Evolutionary conservation across 2,329 filamentous ascomycete species (phyloP).

Genomic region (Parafenestella ontariensis): DNA sequence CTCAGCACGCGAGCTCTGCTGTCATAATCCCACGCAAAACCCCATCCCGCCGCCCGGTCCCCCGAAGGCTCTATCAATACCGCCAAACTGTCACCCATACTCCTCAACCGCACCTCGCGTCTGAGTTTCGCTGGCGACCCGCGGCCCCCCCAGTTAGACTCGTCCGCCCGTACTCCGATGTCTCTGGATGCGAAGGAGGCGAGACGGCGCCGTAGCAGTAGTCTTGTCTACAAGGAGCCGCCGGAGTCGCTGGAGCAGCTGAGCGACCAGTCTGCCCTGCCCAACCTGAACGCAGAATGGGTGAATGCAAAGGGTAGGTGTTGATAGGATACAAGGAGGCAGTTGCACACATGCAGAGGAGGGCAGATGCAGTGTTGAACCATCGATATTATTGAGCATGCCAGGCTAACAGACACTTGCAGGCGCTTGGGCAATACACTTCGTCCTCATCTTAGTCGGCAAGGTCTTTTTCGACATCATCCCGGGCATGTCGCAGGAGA

Average conservation of each 20-base stretch:
- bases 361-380: too few relatives aligned
- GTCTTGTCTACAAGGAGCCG: constrained; percentile 97
- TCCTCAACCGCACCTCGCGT: constrained; percentile 78
- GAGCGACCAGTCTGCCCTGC: constrained; percentile 92
- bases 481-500: constrained; percentile 94
- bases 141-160: constrained; percentile 54
- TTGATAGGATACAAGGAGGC: background rate
- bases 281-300: constrained; percentile 98
- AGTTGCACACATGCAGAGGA: background rate
- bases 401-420: constrained; percentile 22
- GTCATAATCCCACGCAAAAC: constrained; percentile 4
- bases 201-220: constrained; percentile 93
- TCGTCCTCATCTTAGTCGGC: constrained; percentile 86
- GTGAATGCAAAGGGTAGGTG: constrained; percentile 92
- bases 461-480: constrained; percentile 98
- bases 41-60: constrained; percentile 1
- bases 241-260: constrained; percentile 96
- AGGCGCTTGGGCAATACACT: constrained; percentile 98
- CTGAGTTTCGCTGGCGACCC: constrained; percentile 87
- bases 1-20: constrained; percentile 3
- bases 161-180: constrained; percentile 40
- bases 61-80: constrained; percentile 62
- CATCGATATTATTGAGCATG: background rate
- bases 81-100: constrained; percentile 95
- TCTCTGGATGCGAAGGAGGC: constrained; percentile 61